These are phyloP conservation scores for Epicoccum sorghinum DNA, from an alignment of 2,329 filamentous ascomycete genomes.

Conservation along the genomic window DNA sequence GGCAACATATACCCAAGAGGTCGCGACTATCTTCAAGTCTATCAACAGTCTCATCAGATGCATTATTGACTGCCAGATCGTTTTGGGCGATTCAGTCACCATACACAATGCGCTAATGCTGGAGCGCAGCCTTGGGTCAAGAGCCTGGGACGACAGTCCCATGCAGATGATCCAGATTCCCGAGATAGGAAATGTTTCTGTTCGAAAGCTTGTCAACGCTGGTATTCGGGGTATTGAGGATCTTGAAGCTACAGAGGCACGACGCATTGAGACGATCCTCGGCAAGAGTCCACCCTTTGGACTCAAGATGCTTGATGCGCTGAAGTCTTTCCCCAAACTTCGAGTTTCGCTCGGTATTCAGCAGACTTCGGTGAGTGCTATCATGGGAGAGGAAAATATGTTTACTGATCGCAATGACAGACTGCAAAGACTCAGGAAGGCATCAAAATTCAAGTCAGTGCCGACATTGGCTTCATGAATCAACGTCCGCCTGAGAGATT, in stretches of 20 bases:
- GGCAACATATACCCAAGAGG: constrained; percentile 66
- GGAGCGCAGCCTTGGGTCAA: constrained; percentile 75
- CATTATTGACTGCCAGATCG: constrained; percentile 74
- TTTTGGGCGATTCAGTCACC: constrained; percentile 68
- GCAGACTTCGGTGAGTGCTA: constrained; percentile 52
- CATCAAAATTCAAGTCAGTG: constrained; percentile 67
- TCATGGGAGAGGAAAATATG: rapidly evolving
- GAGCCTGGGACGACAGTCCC: constrained; percentile 80
- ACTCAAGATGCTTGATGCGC: constrained; percentile 66
- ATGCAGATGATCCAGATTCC: constrained; percentile 84
- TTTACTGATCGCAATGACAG: constrained; percentile 13
- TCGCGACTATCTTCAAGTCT: constrained; percentile 68
- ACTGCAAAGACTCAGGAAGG: constrained; percentile 41
- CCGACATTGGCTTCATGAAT: constrained; percentile 75
- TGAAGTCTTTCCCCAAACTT: constrained; percentile 75
- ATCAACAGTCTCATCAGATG: constrained; percentile 74
- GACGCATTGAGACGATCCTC: constrained; percentile 76
- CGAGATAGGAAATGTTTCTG: constrained; percentile 75
- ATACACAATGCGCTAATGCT: constrained; percentile 76
- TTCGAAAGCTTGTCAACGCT: constrained; percentile 74
- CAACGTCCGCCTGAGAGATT: constrained; percentile 65
- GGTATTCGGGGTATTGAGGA: constrained; percentile 73
- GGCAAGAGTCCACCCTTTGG: constrained; percentile 86
- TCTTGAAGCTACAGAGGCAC: constrained; percentile 70
- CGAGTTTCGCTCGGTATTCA: constrained; percentile 59